Conservation (phyloP, 2,329 filamentous ascomycete species). For the Venturia carpophila region DNA sequence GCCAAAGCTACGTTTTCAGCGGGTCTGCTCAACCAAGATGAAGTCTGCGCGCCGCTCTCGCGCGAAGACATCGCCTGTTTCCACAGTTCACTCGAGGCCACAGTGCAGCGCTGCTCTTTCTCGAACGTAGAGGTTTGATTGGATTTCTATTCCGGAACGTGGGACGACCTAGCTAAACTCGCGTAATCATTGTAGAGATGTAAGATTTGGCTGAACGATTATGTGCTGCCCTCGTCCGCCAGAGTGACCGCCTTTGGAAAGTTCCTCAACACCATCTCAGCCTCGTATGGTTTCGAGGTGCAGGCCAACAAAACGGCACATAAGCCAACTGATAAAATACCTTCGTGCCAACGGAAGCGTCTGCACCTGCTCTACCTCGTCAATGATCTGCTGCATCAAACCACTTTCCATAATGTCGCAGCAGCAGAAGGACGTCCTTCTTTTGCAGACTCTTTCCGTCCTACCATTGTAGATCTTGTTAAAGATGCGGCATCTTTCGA, state of each 20-base stretch:
- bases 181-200: slow-evolving; percentile 6
- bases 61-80: slow-evolving; percentile 4
- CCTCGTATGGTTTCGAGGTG: slow-evolving; percentile 11
- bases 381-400: slow-evolving; percentile 16
- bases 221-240: slow-evolving; percentile 12
- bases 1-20: slow-evolving; percentile 12
- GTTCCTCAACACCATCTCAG: slow-evolving; percentile 10
- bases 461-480: slow-evolving; percentile 15
- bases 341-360: slow-evolving; percentile 8
- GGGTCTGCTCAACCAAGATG: slow-evolving; percentile 1
- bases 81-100: slow-evolving; percentile 5
- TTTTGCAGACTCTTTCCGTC: slow-evolving; percentile 3
- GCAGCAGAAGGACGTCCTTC: not conserved
- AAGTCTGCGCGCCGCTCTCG: slow-evolving; percentile 2
- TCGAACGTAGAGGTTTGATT: slow-evolving; percentile 17
- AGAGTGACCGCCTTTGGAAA: slow-evolving; percentile 14
- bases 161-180: slow-evolving; percentile 3
- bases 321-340: slow-evolving; percentile 2
- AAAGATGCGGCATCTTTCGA: slow-evolving; percentile 13
- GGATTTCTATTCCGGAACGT: not conserved
- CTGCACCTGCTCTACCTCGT: slow-evolving; percentile 12
- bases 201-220: slow-evolving; percentile 14
- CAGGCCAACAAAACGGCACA: slow-evolving; percentile 11
- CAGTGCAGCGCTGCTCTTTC: slow-evolving; percentile 3
- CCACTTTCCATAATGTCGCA: not conserved